phyloP scores from a whole-genome alignment of 441 rosid genomes.

The Raphanus hybrid region DNA sequence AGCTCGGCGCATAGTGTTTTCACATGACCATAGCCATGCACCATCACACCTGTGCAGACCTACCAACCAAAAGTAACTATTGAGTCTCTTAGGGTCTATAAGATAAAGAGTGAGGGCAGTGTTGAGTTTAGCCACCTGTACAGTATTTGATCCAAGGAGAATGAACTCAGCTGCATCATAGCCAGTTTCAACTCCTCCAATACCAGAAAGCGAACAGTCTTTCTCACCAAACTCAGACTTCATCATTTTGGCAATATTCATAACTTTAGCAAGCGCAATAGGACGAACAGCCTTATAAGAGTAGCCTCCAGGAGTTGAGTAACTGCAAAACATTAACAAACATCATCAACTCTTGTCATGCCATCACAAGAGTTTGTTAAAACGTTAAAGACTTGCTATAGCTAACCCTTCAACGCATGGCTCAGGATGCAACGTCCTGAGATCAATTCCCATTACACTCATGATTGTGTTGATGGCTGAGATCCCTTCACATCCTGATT shows the following conservation, averaged over 20 bases:
- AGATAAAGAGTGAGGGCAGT: not conserved
- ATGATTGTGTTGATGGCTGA: conserved; percentile 95
- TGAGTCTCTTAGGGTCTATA: conserved; percentile 5
- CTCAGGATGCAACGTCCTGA: too few species aligned
- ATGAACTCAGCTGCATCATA: conserved; percentile 90
- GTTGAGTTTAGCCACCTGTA: conserved; percentile 60
- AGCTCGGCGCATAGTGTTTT: conserved; percentile 67
- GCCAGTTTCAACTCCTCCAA: conserved; percentile 96
- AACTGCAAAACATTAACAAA: conserved; percentile 50
- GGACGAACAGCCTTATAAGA: conserved; percentile 95
- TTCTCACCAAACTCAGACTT: conserved; percentile 62
- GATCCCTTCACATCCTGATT: conserved; percentile 83
- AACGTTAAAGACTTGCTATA: too few species aligned
- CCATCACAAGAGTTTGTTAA: too few species aligned
- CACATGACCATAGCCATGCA: conserved; percentile 93
- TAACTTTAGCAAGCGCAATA: conserved; percentile 86
- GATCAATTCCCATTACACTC: conserved; percentile 79
- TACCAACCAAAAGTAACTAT: conserved; percentile 31
- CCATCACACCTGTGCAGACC: conserved; percentile 99
- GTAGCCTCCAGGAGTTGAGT: conserved; percentile 97
- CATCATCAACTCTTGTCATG: too few species aligned
- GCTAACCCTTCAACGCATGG: too few species aligned
- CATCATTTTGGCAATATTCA: conserved; percentile 93
- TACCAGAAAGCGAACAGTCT: conserved; percentile 79
- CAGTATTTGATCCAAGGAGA: conserved; percentile 92